Base-by-base conservation (phyloP, 805 yeast species). In the Kazachstania bromeliacearum region DNA sequence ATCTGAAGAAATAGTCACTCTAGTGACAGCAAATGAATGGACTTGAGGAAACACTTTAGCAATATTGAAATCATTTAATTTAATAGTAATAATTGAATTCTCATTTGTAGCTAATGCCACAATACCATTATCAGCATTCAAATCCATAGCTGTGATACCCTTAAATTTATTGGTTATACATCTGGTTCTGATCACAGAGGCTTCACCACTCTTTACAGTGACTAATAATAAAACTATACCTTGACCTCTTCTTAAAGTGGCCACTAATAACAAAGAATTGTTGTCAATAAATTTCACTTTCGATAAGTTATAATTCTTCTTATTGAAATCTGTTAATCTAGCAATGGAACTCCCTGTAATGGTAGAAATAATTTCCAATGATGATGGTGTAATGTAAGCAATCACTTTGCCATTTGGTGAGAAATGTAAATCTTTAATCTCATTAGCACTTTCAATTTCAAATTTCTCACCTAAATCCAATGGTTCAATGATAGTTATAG, bases 11-110 rank as follows among this genome's bases (percentile, higher is more conserved):
- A 84, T 76, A 3, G 74, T 63, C 6, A 84, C 74, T 31, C 73
- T 68, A 0, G 95, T 85, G 34, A 85, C 75, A 20, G 94, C 88
- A 59, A 85, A 84, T 12, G 70, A 63, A 55, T 85, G 96, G 37
- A 82, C 76, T 43, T 81, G 73, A 29, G 69, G 68, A 38, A 75
- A 62, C 13, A 67, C 61, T 38, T 69, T 73, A 27, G 75, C 48
- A 10, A 69, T 57, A 32, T 69, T 66, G 40, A 85, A 69, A 43
- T 68, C 73, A 2, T 65, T 62, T 16, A 71, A 57, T 31, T 71
- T 68, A n/a, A 77, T 57, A 17, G 85, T 46, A 1, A 74, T 60
- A 9, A 87, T 62, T 1, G 92, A 75, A 45, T 76, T 71, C 48
- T 81, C 89, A 41, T 68, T 69, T 3, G 64, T 60, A 6, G 76